These are phyloP conservation scores for Tetradesmus obliquus DNA, from an alignment of 139 green algal genomes.

Conservation along the genomic window DNA sequence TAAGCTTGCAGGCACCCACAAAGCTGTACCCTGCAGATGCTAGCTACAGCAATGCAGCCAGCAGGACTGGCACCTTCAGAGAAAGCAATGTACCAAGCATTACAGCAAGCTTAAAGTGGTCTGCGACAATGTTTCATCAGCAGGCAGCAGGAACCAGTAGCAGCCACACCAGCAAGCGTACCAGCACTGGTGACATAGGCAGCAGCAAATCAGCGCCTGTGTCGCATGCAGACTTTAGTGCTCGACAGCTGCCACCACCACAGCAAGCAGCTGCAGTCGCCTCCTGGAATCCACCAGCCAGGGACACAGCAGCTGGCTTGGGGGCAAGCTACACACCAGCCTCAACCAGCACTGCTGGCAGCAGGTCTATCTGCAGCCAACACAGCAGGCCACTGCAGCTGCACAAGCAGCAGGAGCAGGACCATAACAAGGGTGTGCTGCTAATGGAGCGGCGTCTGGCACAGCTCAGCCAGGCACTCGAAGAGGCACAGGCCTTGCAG, in stretches of 20 bases:
- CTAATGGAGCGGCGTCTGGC: neutral
- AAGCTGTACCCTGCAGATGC: neutral
- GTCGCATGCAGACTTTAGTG: neutral
- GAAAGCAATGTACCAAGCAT: neutral
- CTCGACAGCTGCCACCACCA: neutral
- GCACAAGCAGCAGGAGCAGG: neutral
- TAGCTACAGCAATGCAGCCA: neutral
- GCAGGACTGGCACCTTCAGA: neutral
- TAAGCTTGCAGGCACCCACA: neutral
- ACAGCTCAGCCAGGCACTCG: neutral
- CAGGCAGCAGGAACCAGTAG: neutral
- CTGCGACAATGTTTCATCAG: neutral
- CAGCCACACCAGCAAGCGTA: neutral
- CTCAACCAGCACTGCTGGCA: neutral
- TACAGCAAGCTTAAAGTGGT: neutral
- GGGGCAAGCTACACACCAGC: neutral
- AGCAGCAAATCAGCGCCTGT: neutral
- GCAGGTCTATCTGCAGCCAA: neutral
- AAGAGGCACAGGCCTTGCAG: neutral
- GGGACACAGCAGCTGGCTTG: neutral
- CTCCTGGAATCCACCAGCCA: neutral
- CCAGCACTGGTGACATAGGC: neutral
- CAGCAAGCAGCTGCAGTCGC: neutral
- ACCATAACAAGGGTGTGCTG: conserved; percentile 6
- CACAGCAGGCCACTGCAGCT: neutral